A percentile compares a stretch with the other conserved stretches of the same genome.
Evolutionary conservation across 2,329 filamentous ascomycete genomes (phyloP).

Genomic region (Orbilia ellipsospora): DNA sequence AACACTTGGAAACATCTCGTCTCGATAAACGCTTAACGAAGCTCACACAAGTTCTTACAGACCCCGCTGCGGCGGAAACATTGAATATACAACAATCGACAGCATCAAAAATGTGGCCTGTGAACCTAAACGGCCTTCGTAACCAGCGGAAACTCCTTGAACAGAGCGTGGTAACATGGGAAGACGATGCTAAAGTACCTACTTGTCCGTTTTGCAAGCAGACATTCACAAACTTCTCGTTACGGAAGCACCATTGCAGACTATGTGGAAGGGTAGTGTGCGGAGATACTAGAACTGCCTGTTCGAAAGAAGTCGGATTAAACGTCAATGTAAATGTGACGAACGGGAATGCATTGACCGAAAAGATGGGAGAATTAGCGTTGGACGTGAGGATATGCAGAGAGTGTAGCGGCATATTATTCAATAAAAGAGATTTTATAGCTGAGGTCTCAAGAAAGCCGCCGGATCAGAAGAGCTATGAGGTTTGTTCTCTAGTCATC

Average conservation of each 20-base stretch:
- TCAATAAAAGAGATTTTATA: conserved; percentile 80
- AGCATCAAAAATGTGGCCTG: conserved; percentile 64
- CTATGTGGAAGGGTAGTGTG: conserved; percentile 94
- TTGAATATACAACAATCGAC: conserved; percentile 43
- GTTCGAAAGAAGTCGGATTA: conserved; percentile 84
- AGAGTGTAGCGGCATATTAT: conserved; percentile 80
- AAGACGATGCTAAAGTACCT: conserved; percentile 83
- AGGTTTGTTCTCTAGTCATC: conserved; percentile 23
- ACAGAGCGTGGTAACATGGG: conserved; percentile 93
- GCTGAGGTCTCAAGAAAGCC: conserved; percentile 75
- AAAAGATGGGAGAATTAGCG: conserved; percentile 71
- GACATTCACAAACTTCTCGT: conserved; percentile 92
- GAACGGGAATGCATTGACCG: conserved; percentile 61
- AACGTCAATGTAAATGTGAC: conserved; percentile 74
- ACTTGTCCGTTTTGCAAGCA: conserved; percentile 96
- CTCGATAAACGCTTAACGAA: conserved; percentile 89
- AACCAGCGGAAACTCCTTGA: conserved; percentile 83
- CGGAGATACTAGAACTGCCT: conserved; percentile 83
- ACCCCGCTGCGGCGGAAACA: conserved; percentile 71
- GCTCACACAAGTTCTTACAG: conserved; percentile 83
- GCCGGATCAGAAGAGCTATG: conserved; percentile 81
- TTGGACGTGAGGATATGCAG: conserved; percentile 91
- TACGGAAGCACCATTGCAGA: conserved; percentile 91
- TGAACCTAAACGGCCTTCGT: conserved; percentile 55
- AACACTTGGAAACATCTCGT: conserved; percentile 85